phyloP scores from a whole-genome alignment of 768 basidiomycete species.

The Leccinum boreale region DNA sequence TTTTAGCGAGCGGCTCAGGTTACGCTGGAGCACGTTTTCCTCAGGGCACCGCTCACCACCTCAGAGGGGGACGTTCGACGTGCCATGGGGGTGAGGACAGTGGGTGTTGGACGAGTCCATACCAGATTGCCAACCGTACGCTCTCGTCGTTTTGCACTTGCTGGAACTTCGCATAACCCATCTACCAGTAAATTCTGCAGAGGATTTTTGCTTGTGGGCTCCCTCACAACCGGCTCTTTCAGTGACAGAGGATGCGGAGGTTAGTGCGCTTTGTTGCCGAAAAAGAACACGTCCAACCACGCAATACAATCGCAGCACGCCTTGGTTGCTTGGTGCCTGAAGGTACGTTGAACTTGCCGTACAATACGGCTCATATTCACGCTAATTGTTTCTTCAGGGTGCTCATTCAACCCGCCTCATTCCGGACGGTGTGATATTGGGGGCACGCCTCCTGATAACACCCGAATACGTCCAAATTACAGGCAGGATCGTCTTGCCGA shows the following conservation, averaged over 20 bases:
- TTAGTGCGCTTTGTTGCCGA: conserved; percentile 23
- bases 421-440: conserved; percentile 66
- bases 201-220: conserved; percentile 52
- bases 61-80: conserved; percentile 58
- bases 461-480: conserved; percentile 75
- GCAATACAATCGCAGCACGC: conserved; percentile 33
- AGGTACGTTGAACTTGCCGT: conserved; percentile 28
- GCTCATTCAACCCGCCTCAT: conserved; percentile 65
- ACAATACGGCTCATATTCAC: neutral
- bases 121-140: conserved; percentile 65
- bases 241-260: conserved; percentile 62
- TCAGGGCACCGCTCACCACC: conserved; percentile 43
- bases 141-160: neutral
- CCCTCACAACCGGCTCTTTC: conserved; percentile 52
- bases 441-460: conserved; percentile 67
- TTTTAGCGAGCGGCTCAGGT: conserved; percentile 10
- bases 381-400: conserved; percentile 31
- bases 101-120: conserved; percentile 57
- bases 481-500: conserved; percentile 34
- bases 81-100: conserved; percentile 66
- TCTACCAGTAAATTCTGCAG: conserved; percentile 50
- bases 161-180: neutral
- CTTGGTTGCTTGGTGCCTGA: conserved; percentile 53
- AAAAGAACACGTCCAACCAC: conserved; percentile 12
- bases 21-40: conserved; percentile 50